Evolutionary conservation across 495 filamentous ascomycete genomes (phyloP).

Genomic region (Pyrenula aspistea): DNA sequence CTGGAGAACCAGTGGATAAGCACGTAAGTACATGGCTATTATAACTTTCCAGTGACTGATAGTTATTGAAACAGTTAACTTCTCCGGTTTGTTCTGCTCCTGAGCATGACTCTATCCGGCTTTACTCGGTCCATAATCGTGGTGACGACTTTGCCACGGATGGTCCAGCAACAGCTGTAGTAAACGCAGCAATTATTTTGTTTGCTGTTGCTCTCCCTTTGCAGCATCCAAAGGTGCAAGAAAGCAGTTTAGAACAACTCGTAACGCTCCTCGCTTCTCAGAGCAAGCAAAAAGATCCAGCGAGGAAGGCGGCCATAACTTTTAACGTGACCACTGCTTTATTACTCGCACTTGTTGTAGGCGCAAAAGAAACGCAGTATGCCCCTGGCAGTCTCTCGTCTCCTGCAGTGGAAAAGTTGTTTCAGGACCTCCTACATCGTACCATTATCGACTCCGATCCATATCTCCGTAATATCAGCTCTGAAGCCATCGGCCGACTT

Average conservation of each 20-base stretch:
- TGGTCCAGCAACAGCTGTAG: slow-evolving; percentile 82
- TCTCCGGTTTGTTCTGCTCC: slow-evolving; percentile 72
- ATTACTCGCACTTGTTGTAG: slow-evolving; percentile 67
- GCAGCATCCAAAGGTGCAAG: slow-evolving; percentile 81
- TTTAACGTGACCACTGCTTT: slow-evolving; percentile 83
- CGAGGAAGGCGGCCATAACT: slow-evolving; percentile 76
- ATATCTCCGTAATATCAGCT: slow-evolving; percentile 73
- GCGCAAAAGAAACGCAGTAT: slow-evolving; percentile 64
- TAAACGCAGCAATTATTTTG: slow-evolving; percentile 83
- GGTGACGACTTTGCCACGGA: slow-evolving; percentile 47
- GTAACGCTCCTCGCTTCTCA: slow-evolving; percentile 72
- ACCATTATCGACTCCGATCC: slow-evolving; percentile 75
- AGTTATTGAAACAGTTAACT: slow-evolving; percentile 30
- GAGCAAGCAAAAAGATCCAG: slow-evolving; percentile 71
- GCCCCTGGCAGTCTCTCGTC: slow-evolving; percentile 62
- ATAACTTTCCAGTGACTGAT: no score
- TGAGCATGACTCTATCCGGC: slow-evolving; percentile 78
- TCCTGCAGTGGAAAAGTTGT: slow-evolving; percentile 67
- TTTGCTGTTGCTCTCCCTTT: slow-evolving; percentile 86
- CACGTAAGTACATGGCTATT: slow-evolving; percentile 29
- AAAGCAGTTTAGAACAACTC: slow-evolving; percentile 88
- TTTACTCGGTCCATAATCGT: slow-evolving; percentile 48
- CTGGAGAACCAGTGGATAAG: slow-evolving; percentile 59
- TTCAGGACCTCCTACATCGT: slow-evolving; percentile 35
- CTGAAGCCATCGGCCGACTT: slow-evolving; percentile 77